Evolutionary conservation across 441 rosid genomes (phyloP).

Genomic region (Cnidoscolus chayamansa): DNA sequence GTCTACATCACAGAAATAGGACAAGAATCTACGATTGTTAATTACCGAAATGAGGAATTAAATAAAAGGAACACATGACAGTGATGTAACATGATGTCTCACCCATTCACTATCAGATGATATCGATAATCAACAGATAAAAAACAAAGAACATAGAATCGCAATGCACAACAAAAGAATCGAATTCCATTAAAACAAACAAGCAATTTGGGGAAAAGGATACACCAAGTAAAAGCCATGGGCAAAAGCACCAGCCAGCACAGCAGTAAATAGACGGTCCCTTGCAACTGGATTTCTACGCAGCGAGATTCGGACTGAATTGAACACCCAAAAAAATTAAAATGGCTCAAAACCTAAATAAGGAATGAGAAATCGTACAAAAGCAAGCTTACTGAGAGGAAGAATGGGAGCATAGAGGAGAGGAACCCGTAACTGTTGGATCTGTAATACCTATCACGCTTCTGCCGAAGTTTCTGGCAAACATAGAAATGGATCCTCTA

Average conservation of each 20-base stretch:
- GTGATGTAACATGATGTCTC: not conserved
- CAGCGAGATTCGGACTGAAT: conserved; percentile 59
- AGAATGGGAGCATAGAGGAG: conserved; percentile 92
- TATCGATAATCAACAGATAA: not conserved
- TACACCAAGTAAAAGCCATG: conserved; percentile 92
- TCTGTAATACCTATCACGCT: too few relatives aligned
- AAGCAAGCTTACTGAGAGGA: conserved; percentile 59
- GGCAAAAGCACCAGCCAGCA: conserved; percentile 77
- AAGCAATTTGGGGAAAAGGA: conserved; percentile 41
- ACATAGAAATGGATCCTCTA: too few relatives aligned
- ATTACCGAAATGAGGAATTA: conserved; percentile 2
- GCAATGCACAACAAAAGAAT: not conserved
- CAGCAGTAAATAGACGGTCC: conserved; percentile 73
- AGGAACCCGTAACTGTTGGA: conserved; percentile 58
- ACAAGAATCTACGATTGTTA: not conserved
- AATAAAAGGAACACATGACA: not conserved
- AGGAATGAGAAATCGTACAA: not conserved
- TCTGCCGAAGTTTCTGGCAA: too few relatives aligned
- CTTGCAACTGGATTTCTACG: conserved; percentile 74
- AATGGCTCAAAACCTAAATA: not conserved
- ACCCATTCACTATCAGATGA: not conserved
- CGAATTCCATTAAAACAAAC: not conserved
- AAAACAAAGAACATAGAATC: conserved; percentile 5
- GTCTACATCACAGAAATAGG: not conserved
- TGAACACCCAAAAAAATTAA: not conserved